Evolutionary conservation across 192 early-diverging fungal genomes (phyloP), one percentile per base, ranked within the genome.

Genomic region (Entomortierella beljakovae): DNA sequence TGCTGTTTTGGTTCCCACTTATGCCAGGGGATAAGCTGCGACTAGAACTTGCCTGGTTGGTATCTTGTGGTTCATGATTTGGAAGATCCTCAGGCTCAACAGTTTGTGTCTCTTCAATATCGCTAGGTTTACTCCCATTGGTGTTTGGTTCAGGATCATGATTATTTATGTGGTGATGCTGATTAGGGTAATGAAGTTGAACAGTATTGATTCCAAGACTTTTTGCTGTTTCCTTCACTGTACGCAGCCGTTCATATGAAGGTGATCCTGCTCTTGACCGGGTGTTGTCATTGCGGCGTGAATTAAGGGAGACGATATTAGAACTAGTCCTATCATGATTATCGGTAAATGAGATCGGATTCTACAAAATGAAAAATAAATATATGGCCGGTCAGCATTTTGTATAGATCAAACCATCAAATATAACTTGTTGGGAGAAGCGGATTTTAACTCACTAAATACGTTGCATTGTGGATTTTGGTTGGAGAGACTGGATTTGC

Each of bases 241-340:
- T 29, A 7, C 46, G 73, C 23, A 60, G n/a, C 23, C 73, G 64
- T 28, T 76, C 73, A 20, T 75, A 49, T 16, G 73, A 68, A 26
- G 73, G 73, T 25, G 73, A 76, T 51, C 54, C 65, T 42, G 73
- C 73, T 56, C 65, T 54, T 26, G 65, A 68, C 0, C 64, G 73
- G 26, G 25, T 46, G 43, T 5, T 46, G 43, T 15, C 38, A 31
- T 34, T 61, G 6, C 22, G 43, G 32, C 25, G 13, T 18, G 42
- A 31, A 3, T 34, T 29, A 43, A 68, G 8, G 3, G 73, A 50
- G 11, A 68, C 51, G 22, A 59, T 40, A 2, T 58, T 76, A 43
- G 25, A 43, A 22, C 13, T 55, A 16, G 10, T 42, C 4, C 51
- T 67, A 11, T 68, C 48, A 32, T 11, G 54, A 29, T 37, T 62